These are phyloP conservation scores for Penicillium expansum DNA, from an alignment of 2,329 filamentous ascomycete species.

Conservation along the genomic window DNA sequence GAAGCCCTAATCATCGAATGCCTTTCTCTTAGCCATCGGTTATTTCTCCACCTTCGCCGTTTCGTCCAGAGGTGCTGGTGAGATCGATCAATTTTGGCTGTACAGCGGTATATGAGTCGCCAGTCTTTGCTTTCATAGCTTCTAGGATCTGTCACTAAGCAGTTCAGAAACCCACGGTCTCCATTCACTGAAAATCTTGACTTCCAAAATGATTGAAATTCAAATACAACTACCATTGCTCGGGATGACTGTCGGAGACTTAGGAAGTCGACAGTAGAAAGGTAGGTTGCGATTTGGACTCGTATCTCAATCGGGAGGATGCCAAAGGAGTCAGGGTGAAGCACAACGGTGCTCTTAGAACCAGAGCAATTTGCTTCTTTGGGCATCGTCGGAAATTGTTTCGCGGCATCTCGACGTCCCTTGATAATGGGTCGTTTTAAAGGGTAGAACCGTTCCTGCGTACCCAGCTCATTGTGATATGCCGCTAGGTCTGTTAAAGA, in stretches of 20 bases:
- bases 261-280: conserved; percentile 8
- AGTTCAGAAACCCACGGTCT: conserved; percentile 2
- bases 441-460: background rate
- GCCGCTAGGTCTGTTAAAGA: background rate
- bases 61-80: background rate
- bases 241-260: conserved; percentile 1
- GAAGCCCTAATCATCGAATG: conserved; percentile 1
- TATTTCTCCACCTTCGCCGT: conserved; percentile 3
- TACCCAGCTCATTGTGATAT: accelerated
- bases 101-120: conserved; percentile 6
- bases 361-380: background rate
- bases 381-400: background rate
- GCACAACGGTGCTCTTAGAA: background rate
- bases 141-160: background rate
- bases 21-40: conserved; percentile 6
- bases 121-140: background rate
- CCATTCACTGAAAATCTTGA: conserved; percentile 1
- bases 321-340: background rate
- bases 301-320: conserved; percentile 5
- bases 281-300: background rate
- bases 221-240: conserved; percentile 11
- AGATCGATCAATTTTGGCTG: background rate
- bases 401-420: background rate
- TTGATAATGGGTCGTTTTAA: too few relatives aligned
- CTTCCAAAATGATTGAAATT: conserved; percentile 2